A percentile compares a stretch with the other conserved stretches of the same genome.
phyloP scores from a whole-genome alignment of 768 basidiomycete genomes.

The Postia placenta region DNA sequence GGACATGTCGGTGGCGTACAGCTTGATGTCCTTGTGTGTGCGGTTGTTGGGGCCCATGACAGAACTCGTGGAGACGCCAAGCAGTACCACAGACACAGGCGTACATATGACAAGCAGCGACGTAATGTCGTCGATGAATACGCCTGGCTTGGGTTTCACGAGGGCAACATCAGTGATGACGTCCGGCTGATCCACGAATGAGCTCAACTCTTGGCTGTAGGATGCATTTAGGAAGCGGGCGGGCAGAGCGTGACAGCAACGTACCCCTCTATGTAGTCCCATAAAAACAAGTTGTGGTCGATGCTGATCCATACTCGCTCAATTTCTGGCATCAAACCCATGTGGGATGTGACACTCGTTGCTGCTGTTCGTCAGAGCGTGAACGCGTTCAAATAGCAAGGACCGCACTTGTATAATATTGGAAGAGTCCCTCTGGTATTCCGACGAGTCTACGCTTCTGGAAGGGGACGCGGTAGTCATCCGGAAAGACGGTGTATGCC shows the following conservation, averaged over 20 bases:
- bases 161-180: constrained; percentile 86
- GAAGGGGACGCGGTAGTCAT: constrained; percentile 74
- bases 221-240: constrained; percentile 18
- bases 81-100: constrained; percentile 71
- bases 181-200: constrained; percentile 88
- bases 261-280: constrained; percentile 95
- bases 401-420: constrained; percentile 63
- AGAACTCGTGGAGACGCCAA: constrained; percentile 65
- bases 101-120: constrained; percentile 88
- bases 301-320: constrained; percentile 95
- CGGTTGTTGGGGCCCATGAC: constrained; percentile 33
- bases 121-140: constrained; percentile 92
- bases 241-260: constrained; percentile 19
- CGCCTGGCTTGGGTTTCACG: constrained; percentile 75
- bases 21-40: constrained; percentile 66
- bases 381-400: not conserved
- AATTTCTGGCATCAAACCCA: constrained; percentile 91
- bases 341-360: constrained; percentile 65
- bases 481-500: constrained; percentile 72
- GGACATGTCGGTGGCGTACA: constrained; percentile 86
- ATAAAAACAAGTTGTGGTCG: constrained; percentile 89
- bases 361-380: too few species aligned
- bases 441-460: constrained; percentile 70
- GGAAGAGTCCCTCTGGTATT: constrained; percentile 75
- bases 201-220: constrained; percentile 73